These are phyloP conservation scores for Pogostemon cablin DNA, from an alignment of 257 asterid species.

Conservation along the genomic window DNA sequence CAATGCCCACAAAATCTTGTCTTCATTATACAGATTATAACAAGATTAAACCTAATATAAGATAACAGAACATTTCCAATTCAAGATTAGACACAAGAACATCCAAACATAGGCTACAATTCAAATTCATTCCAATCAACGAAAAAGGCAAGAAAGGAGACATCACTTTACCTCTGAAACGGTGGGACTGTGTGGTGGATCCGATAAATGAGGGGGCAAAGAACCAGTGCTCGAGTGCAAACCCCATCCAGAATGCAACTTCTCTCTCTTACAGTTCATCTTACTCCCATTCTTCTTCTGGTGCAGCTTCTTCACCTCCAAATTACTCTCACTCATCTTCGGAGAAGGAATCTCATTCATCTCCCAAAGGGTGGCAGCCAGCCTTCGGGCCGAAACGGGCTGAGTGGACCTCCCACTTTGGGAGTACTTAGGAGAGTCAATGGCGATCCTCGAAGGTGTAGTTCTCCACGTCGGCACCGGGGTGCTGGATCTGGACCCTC, in stretches of 20 bases:
- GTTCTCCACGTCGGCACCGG: slow-evolving; percentile 74
- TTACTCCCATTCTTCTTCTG: slow-evolving; percentile 37
- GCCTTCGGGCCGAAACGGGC: slow-evolving; percentile 82
- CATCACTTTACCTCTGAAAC: slow-evolving; percentile 53
- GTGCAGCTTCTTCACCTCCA: slow-evolving; percentile 33
- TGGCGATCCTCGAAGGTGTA: slow-evolving; percentile 45
- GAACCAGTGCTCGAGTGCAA: slow-evolving; percentile 38
- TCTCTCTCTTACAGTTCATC: slow-evolving; percentile 51
- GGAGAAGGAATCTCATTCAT: slow-evolving; percentile 83
- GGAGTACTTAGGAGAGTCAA: slow-evolving; percentile 59
- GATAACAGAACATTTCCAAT: not conserved
- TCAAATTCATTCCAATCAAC: slow-evolving; percentile 14
- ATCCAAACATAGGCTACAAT: not conserved
- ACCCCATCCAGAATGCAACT: slow-evolving; percentile 40
- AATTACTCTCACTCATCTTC: slow-evolving; percentile 46
- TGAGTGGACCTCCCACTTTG: slow-evolving; percentile 58
- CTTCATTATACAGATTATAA: too few relatives aligned
- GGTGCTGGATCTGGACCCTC: slow-evolving; percentile 71
- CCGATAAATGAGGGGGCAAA: slow-evolving; percentile 65
- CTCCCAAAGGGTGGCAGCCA: slow-evolving; percentile 92
- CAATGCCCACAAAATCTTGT: too few relatives aligned
- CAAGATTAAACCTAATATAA: not conserved
- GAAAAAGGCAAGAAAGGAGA: not conserved
- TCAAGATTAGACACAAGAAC: not conserved
- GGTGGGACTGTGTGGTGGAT: slow-evolving; percentile 66